These are phyloP conservation scores for Capsicum chinense DNA, from an alignment of 257 asterid species.

Conservation along the genomic window DNA sequence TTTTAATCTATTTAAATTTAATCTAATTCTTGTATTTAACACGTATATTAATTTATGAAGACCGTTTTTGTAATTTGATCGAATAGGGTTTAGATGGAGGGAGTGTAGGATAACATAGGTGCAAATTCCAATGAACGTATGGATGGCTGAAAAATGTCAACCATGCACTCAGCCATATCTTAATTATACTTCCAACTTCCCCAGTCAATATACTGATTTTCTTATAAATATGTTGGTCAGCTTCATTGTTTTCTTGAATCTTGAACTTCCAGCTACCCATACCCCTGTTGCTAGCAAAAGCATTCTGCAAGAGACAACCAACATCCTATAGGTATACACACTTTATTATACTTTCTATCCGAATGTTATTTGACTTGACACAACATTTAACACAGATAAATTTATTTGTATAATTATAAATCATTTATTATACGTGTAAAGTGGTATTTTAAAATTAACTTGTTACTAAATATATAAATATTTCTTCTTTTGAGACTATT, in stretches of 20 bases:
- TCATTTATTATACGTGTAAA: too few species aligned
- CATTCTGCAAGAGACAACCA: neutral
- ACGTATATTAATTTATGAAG: neutral
- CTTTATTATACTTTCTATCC: too few species aligned
- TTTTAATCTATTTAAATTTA: neutral
- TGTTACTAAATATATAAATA: too few species aligned
- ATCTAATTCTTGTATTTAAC: neutral
- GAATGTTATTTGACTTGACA: too few species aligned
- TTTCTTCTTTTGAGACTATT: too few species aligned
- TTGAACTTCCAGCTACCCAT: neutral
- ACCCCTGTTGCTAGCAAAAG: neutral
- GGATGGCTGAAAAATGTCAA: conserved; percentile 1
- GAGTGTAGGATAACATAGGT: conserved; percentile 18
- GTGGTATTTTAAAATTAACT: too few species aligned
- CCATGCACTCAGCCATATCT: conserved; percentile 12
- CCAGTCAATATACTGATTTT: neutral
- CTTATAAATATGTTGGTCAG: neutral
- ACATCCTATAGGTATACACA: neutral
- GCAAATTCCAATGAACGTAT: neutral
- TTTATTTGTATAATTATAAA: too few species aligned
- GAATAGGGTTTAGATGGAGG: neutral
- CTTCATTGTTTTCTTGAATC: conserved; percentile 10
- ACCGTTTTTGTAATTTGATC: neutral
- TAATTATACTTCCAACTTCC: conserved; percentile 21
- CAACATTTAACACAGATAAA: too few species aligned